These are phyloP conservation scores for Ceratocystis albifundus DNA, from an alignment of 2,329 filamentous ascomycete species.

Conservation along the genomic window DNA sequence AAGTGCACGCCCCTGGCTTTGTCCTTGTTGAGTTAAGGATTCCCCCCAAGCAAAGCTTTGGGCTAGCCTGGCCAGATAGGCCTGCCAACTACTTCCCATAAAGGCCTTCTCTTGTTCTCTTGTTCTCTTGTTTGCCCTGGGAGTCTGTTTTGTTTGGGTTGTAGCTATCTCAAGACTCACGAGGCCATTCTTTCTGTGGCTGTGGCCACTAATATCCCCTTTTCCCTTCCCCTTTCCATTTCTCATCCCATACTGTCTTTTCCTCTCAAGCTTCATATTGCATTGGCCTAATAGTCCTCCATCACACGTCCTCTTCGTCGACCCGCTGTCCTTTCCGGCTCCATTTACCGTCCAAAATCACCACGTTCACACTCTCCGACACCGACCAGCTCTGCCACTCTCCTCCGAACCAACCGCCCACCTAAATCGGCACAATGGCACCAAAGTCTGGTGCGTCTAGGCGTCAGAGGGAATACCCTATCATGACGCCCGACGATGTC, in stretches of 20 bases:
- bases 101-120: too few species aligned
- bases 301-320: background rate
- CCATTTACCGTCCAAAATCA: background rate
- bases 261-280: background rate
- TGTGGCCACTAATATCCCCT: background rate
- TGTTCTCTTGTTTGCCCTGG: background rate
- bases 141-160: background rate
- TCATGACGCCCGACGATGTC: slow-evolving; percentile 32
- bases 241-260: background rate
- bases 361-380: background rate
- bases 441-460: slow-evolving; percentile 20
- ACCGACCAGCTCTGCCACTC: background rate
- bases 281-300: background rate
- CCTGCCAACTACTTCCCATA: background rate
- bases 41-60: background rate
- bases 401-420: background rate
- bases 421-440: slow-evolving; percentile 4
- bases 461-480: slow-evolving; percentile 28
- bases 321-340: background rate
- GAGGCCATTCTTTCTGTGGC: too few species aligned
- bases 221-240: background rate
- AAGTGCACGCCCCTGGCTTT: background rate
- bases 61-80: background rate
- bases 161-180: too few species aligned
- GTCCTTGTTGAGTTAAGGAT: background rate